Evolutionary conservation across 345 rosid genomes (phyloP).

Genomic region (Alliaria petiolata): DNA sequence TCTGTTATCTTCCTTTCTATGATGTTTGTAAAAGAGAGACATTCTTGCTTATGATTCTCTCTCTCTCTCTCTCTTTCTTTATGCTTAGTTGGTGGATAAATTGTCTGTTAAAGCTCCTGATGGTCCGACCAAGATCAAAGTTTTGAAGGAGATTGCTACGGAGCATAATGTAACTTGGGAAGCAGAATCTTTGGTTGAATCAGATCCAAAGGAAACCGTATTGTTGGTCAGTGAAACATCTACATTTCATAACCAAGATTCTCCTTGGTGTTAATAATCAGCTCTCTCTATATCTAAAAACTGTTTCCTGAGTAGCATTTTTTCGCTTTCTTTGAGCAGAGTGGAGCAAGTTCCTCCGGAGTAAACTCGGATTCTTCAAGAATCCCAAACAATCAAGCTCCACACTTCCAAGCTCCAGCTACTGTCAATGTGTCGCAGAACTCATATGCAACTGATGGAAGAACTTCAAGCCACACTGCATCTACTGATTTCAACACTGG

Average conservation of each 20-base stretch:
- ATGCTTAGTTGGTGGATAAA: slow-evolving; percentile 70
- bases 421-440: slow-evolving; percentile 19
- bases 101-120: slow-evolving; percentile 81
- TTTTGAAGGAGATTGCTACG: slow-evolving; percentile 69
- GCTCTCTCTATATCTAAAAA: background rate
- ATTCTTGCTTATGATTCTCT: slow-evolving; percentile 5
- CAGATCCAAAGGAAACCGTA: slow-evolving; percentile 44
- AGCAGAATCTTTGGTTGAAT: slow-evolving; percentile 52
- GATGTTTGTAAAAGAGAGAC: background rate
- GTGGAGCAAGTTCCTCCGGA: slow-evolving; percentile 51
- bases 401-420: slow-evolving; percentile 34
- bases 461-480: slow-evolving; percentile 35
- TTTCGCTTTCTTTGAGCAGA: slow-evolving; percentile 41
- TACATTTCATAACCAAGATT: background rate
- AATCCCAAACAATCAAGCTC: slow-evolving; percentile 36
- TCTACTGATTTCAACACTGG: slow-evolving; percentile 19
- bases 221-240: slow-evolving; percentile 26
- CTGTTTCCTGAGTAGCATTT: slow-evolving; percentile 6
- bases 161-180: slow-evolving; percentile 85
- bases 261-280: background rate
- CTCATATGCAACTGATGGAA: slow-evolving; percentile 31
- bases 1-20: background rate
- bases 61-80: background rate
- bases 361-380: slow-evolving; percentile 34
- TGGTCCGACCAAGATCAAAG: slow-evolving; percentile 68